Evolutionary conservation across 2,329 filamentous ascomycete genomes (phyloP).

Genomic region (Arthrinium phaeospermum): DNA sequence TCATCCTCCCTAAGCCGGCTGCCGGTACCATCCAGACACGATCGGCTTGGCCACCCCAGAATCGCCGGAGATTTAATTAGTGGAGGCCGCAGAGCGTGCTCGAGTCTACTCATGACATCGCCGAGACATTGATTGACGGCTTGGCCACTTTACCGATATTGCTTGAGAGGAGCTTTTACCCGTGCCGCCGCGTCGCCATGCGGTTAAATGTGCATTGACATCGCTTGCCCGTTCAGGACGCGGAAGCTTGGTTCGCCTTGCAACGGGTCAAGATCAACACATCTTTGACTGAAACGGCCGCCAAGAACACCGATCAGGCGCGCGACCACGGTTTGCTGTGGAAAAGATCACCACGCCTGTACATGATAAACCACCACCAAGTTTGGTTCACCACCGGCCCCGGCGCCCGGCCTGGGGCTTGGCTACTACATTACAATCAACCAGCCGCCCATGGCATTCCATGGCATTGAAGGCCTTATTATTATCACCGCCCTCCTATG

Average conservation of each 20-base stretch:
- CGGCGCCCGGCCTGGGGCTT: background rate
- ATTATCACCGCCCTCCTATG: background rate
- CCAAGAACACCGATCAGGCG: background rate
- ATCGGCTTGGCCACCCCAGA: conserved; percentile 13
- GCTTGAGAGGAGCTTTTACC: background rate
- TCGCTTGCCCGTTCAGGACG: background rate
- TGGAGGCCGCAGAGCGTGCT: background rate
- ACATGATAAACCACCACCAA: too few species aligned
- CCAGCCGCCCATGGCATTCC: conserved; percentile 10
- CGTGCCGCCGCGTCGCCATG: background rate
- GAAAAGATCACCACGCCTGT: background rate
- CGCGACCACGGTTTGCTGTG: background rate
- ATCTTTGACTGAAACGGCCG: background rate
- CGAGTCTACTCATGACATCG: background rate
- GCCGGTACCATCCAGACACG: background rate
- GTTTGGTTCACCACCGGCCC: background rate
- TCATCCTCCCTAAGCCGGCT: background rate
- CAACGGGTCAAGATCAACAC: background rate
- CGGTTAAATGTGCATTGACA: background rate
- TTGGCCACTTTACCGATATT: conserved; percentile 14
- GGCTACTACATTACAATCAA: background rate
- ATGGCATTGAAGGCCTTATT: conserved; percentile 3
- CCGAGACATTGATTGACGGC: background rate
- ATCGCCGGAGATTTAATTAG: conserved; percentile 13
- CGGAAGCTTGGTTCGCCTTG: conserved; percentile 6